Percentiles rank a stretch among this genome's conserved stretches.
phyloP scores from a whole-genome alignment of 148 eudicot genomes.

The Rhododendron molle region DNA sequence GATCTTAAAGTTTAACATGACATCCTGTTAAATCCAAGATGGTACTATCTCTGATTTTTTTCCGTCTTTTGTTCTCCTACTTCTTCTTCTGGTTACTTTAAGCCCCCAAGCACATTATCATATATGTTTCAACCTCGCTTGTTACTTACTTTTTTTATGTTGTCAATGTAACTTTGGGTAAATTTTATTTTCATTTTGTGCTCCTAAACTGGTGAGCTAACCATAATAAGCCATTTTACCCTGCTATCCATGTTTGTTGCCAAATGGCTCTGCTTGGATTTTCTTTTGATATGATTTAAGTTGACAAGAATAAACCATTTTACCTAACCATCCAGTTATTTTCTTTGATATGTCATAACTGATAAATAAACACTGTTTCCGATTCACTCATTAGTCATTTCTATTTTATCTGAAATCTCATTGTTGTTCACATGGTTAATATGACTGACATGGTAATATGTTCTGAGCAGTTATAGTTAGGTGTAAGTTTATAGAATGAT shows the following conservation, averaged over 20 bases:
- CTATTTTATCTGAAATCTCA: background rate
- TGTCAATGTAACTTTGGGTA: background rate
- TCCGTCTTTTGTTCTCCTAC: background rate
- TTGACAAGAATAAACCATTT: background rate
- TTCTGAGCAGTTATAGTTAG: too few species aligned
- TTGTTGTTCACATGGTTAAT: background rate
- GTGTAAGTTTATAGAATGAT: background rate
- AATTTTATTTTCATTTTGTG: background rate
- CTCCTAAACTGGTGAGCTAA: background rate
- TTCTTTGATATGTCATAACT: background rate
- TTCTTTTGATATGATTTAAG: background rate
- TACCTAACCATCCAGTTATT: background rate
- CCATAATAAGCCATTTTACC: background rate
- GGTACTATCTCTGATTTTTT: background rate
- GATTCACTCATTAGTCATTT: background rate
- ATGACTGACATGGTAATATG: background rate
- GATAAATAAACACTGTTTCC: background rate
- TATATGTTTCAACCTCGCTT: background rate
- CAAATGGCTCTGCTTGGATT: conserved; percentile 3
- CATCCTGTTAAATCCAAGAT: background rate
- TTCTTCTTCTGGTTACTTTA: background rate
- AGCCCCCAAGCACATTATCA: background rate
- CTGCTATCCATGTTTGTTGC: background rate
- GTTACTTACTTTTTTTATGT: background rate
- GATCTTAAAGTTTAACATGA: background rate